Evolutionary conservation across 2,329 filamentous ascomycete genomes (phyloP).

Genomic region (Hypoxylon sp.): DNA sequence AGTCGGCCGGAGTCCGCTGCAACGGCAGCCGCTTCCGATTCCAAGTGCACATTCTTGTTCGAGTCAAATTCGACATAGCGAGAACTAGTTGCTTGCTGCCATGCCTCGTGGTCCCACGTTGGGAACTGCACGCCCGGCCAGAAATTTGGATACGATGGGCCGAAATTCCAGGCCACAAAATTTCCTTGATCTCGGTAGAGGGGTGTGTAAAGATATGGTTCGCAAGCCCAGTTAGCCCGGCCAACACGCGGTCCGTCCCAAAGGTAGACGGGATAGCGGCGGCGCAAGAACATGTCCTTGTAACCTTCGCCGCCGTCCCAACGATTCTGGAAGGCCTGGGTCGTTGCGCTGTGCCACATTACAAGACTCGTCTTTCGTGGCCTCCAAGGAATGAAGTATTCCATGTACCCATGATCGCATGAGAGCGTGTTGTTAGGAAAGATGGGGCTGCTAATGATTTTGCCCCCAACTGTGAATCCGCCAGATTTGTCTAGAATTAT

Average conservation of each 20-base stretch:
- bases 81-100: conserved; percentile 55
- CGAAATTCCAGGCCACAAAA: conserved; percentile 57
- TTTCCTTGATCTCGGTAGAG: conserved; percentile 56
- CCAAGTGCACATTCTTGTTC: conserved; percentile 53
- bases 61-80: conserved; percentile 58
- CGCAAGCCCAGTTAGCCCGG: conserved; percentile 57
- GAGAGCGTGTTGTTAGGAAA: conserved; percentile 54
- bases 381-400: conserved; percentile 57
- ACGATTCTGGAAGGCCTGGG: conserved; percentile 57
- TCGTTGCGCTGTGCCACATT: conserved; percentile 59
- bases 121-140: conserved; percentile 57
- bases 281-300: conserved; percentile 58
- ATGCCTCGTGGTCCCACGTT: conserved; percentile 51
- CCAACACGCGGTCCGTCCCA: conserved; percentile 58
- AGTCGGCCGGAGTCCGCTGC: conserved; percentile 55
- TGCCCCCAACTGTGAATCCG: conserved; percentile 55
- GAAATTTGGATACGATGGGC: conserved; percentile 51
- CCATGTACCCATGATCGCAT: conserved; percentile 59
- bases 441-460: conserved; percentile 51
- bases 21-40: conserved; percentile 54
- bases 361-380: conserved; percentile 55
- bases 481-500: conserved; percentile 54
- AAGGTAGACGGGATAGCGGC: conserved; percentile 57
- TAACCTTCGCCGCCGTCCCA: conserved; percentile 59
- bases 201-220: conserved; percentile 51